phyloP scores from a whole-genome alignment of 2,329 filamentous ascomycete species.

The Endoconidiophora laricicola region DNA sequence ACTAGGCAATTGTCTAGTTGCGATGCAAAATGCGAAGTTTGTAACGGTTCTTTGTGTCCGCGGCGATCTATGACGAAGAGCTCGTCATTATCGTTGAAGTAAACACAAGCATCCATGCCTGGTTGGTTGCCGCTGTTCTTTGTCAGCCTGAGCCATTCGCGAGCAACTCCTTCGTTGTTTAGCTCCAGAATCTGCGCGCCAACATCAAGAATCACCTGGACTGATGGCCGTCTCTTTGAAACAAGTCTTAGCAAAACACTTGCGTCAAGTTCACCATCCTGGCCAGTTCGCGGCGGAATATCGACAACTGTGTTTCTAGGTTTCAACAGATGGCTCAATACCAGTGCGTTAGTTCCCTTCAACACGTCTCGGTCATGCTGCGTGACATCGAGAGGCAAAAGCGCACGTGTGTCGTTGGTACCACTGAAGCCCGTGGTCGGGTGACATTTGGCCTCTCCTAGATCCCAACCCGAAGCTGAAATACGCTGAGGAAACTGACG shows the following conservation, averaged over 20 bases:
- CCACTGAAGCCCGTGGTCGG: constrained; percentile 52
- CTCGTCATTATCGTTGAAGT: constrained; percentile 18
- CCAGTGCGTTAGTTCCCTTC: constrained; percentile 49
- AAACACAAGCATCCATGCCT: constrained; percentile 19
- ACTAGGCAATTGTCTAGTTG: constrained; percentile 44
- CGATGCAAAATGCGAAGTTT: constrained; percentile 39
- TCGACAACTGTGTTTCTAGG: constrained; percentile 29
- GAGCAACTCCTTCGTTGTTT: constrained; percentile 36
- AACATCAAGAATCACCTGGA: constrained; percentile 51
- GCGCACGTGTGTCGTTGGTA: constrained; percentile 44
- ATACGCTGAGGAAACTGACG: constrained; percentile 48
- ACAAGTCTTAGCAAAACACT: constrained; percentile 30
- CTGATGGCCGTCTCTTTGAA: constrained; percentile 20
- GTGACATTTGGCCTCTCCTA: constrained; percentile 30
- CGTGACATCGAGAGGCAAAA: constrained; percentile 38
- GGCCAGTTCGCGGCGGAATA: constrained; percentile 15
- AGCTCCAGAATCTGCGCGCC: constrained; percentile 54
- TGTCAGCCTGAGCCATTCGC: constrained; percentile 31
- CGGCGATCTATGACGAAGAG: constrained; percentile 34
- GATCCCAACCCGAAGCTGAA: constrained; percentile 50
- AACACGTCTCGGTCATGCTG: constrained; percentile 39
- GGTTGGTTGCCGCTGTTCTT: constrained; percentile 13
- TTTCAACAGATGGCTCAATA: constrained; percentile 41
- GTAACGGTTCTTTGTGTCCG: constrained; percentile 30
- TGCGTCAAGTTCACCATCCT: constrained; percentile 18